Evolutionary conservation across 257 asterid species (phyloP).

Genomic region (Nemophila menziesii): DNA sequence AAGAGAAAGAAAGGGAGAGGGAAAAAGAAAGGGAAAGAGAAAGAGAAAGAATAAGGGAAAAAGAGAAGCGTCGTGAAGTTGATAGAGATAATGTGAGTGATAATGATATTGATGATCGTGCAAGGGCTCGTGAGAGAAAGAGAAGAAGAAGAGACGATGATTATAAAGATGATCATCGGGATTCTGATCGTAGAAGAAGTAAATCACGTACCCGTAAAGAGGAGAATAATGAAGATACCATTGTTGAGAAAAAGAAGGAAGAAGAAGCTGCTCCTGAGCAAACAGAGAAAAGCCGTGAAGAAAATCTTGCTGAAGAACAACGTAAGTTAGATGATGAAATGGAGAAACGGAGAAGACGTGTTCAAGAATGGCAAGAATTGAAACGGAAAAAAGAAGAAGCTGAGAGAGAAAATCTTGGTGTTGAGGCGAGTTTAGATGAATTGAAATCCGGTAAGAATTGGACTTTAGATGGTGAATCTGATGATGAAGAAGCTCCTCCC

Average conservation of each 20-base stretch:
- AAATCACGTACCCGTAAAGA: conserved; percentile 26
- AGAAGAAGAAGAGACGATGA: conserved; percentile 60
- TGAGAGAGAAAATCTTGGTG: conserved; percentile 61
- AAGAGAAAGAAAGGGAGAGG: conserved; percentile 4
- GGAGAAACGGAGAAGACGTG: conserved; percentile 81
- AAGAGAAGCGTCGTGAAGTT: conserved; percentile 35
- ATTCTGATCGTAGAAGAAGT: conserved; percentile 17
- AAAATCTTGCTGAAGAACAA: conserved; percentile 73
- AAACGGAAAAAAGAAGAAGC: conserved; percentile 61
- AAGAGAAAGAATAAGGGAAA: conserved; percentile 21
- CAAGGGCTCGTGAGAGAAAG: conserved; percentile 46
- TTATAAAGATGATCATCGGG: conserved; percentile 34
- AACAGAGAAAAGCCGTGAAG: conserved; percentile 48
- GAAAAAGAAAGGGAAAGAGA: conserved; percentile 19
- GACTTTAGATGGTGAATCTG: conserved; percentile 88
- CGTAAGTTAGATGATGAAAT: conserved; percentile 71
- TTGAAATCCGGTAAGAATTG: conserved; percentile 64
- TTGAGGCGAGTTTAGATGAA: conserved; percentile 29
- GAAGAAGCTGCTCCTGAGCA: conserved; percentile 22
- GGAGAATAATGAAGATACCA: conserved; percentile 36
- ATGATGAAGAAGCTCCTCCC: conserved; percentile 61
- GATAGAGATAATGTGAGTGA: conserved; percentile 40
- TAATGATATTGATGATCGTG: conserved; percentile 37
- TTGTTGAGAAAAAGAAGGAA: conserved; percentile 31
- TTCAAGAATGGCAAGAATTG: conserved; percentile 88